A percentile compares a stretch with the other conserved stretches of the same genome.
Conservation (phyloP, 164 flowering plant species). For the Magnolia officinalis region DNA sequence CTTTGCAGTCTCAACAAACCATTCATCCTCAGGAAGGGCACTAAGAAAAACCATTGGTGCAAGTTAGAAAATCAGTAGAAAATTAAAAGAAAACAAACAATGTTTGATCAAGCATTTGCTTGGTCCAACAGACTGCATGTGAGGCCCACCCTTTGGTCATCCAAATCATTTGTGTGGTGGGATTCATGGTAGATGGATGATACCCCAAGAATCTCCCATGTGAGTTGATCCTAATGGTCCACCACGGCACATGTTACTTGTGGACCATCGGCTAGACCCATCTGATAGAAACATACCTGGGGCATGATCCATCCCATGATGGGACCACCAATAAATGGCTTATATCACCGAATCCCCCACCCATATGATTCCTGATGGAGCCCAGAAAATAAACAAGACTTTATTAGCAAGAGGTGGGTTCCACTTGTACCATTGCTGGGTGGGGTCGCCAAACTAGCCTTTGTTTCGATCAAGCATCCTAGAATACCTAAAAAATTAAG, state of each 20-base stretch:
- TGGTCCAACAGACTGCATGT: neutral
- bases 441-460: too few relatives aligned
- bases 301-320: too few relatives aligned
- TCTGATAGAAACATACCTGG: neutral
- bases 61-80: neutral
- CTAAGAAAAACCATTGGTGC: slow-evolving; percentile 25
- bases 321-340: too few relatives aligned
- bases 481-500: too few relatives aligned
- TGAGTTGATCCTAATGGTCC: neutral
- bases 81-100: neutral
- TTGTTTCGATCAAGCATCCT: too few relatives aligned
- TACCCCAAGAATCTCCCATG: neutral
- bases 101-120: neutral
- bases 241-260: neutral
- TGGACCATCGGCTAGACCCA: neutral
- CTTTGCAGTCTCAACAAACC: slow-evolving; percentile 89
- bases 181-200: neutral
- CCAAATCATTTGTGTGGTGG: neutral
- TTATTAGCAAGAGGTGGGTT: too few relatives aligned
- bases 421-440: too few relatives aligned
- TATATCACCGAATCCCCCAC: too few relatives aligned
- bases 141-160: neutral
- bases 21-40: slow-evolving; percentile 87
- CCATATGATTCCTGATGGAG: too few relatives aligned
- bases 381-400: too few relatives aligned